Conservation (phyloP, 805 yeast species). For the Clavispora carvajalis region DNA sequence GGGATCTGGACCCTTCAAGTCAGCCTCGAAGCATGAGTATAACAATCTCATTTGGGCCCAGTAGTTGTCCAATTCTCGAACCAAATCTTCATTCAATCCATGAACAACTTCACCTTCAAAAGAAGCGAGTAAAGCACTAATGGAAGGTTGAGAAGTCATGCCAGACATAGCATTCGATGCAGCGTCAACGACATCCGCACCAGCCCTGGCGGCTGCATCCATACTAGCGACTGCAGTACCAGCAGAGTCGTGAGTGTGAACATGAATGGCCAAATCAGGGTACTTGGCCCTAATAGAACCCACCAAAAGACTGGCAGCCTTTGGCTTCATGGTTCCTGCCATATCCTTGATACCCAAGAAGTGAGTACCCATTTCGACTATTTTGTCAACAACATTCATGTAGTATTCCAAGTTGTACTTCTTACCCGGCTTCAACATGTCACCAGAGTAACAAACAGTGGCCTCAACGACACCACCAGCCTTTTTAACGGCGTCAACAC, state of each 20-base stretch:
- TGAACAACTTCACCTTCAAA: slow-evolving; percentile 81
- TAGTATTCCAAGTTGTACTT: slow-evolving; percentile 93
- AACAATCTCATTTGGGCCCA: slow-evolving; percentile 99
- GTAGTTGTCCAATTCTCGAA: slow-evolving; percentile 84
- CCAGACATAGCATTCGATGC: slow-evolving; percentile 98
- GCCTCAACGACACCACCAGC: slow-evolving; percentile 99
- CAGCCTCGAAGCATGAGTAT: slow-evolving; percentile 97
- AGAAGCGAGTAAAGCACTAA: slow-evolving; percentile 88
- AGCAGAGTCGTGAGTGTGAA: slow-evolving; percentile 98
- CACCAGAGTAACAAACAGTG: slow-evolving; percentile 97
- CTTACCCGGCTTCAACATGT: slow-evolving; percentile 93
- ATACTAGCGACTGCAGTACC: slow-evolving; percentile 98
- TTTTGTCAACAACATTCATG: slow-evolving; percentile 69
- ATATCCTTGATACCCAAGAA: slow-evolving; percentile 96
- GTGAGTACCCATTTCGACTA: slow-evolving; percentile 94
- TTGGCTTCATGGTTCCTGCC: slow-evolving; percentile 98
- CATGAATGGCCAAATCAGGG: slow-evolving; percentile 95
- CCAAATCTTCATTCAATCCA: slow-evolving; percentile 59
- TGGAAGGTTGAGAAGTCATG: slow-evolving; percentile 96
- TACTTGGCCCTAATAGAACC: slow-evolving; percentile 77
- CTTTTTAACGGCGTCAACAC: slow-evolving; percentile 94
- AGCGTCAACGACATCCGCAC: slow-evolving; percentile 97
- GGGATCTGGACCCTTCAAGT: slow-evolving; percentile 98
- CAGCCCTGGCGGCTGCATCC: slow-evolving; percentile 91
- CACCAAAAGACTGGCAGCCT: slow-evolving; percentile 80